These are phyloP conservation scores for Truncatella angustata DNA, from an alignment of 2,329 filamentous ascomycete genomes.

Conservation along the genomic window DNA sequence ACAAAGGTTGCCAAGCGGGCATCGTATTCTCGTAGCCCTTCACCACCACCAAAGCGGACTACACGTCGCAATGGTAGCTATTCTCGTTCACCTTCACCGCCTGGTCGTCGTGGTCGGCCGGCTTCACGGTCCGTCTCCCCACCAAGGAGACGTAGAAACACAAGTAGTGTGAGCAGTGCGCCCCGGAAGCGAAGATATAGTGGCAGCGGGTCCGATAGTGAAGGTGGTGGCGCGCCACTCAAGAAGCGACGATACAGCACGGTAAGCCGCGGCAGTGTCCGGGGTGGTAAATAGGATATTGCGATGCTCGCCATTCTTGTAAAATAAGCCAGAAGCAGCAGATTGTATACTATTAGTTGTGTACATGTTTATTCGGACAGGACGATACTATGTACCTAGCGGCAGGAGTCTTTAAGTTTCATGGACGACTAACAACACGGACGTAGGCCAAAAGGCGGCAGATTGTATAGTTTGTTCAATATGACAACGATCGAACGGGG, in stretches of 20 bases:
- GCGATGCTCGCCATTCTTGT: no score
- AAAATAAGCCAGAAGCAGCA: no score
- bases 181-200: constrained; percentile 11
- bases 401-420: no score
- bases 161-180: constrained; percentile 11
- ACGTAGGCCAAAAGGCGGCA: no score
- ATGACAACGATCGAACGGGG: no score
- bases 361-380: no score
- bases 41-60: constrained; percentile 11
- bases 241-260: constrained; percentile 12
- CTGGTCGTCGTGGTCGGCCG: constrained; percentile 10
- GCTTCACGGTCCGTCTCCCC: constrained; percentile 11
- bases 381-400: no score
- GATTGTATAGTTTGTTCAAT: no score
- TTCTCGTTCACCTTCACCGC: constrained; percentile 12
- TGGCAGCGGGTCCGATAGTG: constrained; percentile 11
- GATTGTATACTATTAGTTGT: no score
- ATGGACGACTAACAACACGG: no score
- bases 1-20: constrained; percentile 17
- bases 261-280: constrained; percentile 8
- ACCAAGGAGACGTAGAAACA: constrained; percentile 9
- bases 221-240: constrained; percentile 12
- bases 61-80: constrained; percentile 6
- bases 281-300: no score
- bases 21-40: constrained; percentile 19